phyloP scores from a whole-genome alignment of 345 rosid genomes.

The Pistacia vera region DNA sequence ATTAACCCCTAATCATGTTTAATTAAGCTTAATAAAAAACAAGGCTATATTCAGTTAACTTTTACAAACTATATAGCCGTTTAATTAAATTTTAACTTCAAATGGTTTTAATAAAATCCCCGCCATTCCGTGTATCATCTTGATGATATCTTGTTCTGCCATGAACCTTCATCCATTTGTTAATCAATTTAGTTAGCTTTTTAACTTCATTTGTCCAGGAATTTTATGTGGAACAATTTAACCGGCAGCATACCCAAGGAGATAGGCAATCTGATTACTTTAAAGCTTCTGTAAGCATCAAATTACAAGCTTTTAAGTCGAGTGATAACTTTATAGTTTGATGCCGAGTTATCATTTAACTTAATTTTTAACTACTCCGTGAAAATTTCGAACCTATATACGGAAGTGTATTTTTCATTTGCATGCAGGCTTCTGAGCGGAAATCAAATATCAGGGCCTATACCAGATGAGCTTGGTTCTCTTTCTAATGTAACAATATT shows the following conservation, averaged over 20 bases:
- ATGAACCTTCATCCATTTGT: background rate
- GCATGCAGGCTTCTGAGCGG: constrained; percentile 80
- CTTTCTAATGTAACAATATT: constrained; percentile 74
- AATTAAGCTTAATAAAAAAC: too few relatives aligned
- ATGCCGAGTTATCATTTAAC: too few relatives aligned
- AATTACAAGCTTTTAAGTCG: background rate
- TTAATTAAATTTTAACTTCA: too few relatives aligned
- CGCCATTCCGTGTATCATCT: background rate
- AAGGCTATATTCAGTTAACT: too few relatives aligned
- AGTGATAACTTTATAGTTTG: too few relatives aligned
- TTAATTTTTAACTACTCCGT: too few relatives aligned
- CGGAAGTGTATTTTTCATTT: background rate
- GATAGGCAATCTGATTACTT: constrained; percentile 70
- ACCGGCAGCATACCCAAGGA: constrained; percentile 83
- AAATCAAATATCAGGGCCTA: constrained; percentile 63
- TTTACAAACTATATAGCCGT: too few relatives aligned
- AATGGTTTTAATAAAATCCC: too few relatives aligned
- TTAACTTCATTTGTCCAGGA: constrained; percentile 38
- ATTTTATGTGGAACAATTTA: constrained; percentile 88
- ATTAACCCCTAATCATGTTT: too few relatives aligned
- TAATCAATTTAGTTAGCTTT: too few relatives aligned
- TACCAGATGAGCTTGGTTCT: constrained; percentile 87
- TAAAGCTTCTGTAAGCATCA: constrained; percentile 73
- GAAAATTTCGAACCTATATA: too few relatives aligned
- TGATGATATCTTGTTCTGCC: background rate